Base-by-base conservation (phyloP, 495 filamentous ascomycete genomes). In the Lepidopterella palustris region DNA sequence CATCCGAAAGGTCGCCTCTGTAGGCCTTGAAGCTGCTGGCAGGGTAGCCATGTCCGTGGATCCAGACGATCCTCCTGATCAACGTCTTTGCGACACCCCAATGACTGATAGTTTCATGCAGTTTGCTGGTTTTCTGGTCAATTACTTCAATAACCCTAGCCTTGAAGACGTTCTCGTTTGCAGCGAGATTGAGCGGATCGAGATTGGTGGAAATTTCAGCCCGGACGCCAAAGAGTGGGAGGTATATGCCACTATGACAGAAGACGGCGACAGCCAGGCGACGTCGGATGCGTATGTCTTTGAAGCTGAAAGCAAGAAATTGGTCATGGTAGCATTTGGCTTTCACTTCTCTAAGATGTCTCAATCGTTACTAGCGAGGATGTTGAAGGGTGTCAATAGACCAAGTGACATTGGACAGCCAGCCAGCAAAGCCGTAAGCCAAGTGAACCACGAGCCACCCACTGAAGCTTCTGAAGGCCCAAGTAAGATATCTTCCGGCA, bases 221-320 rank as follows among this genome's bases (percentile, higher is more conserved):
- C 3, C 35, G 18, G 35, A 42, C 2, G 35, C 35, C 13, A 42
- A 74, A 5, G 65, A 52, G 1, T 84, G 75, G 72, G 67, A 83
- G 31, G 74, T 82, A 0, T 68, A 76, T 26, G 79, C 76, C 4
- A 18, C 13, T n/a, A 45, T 50, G 25, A 21, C 31, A 1, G 77
- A 80, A 45, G 66, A 74, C 39, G 59, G 53, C 1, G 74, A 77
- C 0, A 68, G 72, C 24, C 48, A 52, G 3, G 82, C 67, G 58
- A 60, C 74, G 0, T 80, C 68, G 0, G 81, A 84, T 52, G 66
- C 82, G 0, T 84, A 82, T 60, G 66, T 79, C 0, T 84, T 81
- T 63, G 73, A 82, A 55, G 45, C 76, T 0, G 57, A 53, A 0
- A 76, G 59, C 8, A 76, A 78, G 0, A 28, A 54, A 2, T 63